phyloP scores from a whole-genome alignment of 2,329 filamentous ascomycete genomes.

The Emergomyces pasteurianus region DNA sequence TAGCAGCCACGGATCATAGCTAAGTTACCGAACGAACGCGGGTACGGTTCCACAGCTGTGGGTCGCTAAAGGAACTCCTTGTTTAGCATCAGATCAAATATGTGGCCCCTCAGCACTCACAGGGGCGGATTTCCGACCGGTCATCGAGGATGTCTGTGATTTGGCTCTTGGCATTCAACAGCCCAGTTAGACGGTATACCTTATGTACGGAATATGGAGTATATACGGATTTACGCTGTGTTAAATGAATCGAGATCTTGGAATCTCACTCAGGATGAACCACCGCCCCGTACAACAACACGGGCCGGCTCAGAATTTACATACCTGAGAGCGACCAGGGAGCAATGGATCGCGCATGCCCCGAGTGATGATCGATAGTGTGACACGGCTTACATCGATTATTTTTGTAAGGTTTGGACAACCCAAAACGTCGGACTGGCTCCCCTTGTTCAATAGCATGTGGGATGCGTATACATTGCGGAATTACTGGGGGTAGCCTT shows the following conservation, averaged over 20 bases:
- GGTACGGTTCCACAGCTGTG: no score
- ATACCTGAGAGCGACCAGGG: conserved; percentile 2
- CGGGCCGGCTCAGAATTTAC: not conserved
- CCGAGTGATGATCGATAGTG: not conserved
- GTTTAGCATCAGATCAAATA: no score
- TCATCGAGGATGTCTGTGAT: not conserved
- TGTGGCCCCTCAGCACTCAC: no score
- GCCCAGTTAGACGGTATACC: no score
- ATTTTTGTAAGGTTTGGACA: conserved; percentile 4
- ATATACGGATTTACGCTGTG: no score
- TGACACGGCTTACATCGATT: not conserved
- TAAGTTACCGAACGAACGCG: no score
- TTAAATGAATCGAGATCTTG: no score
- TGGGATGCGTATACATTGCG: conserved; percentile 17
- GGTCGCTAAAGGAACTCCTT: no score
- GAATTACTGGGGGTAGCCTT: conserved; percentile 18
- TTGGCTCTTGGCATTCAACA: not conserved
- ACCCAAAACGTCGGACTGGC: conserved; percentile 12
- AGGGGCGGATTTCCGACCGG: no score
- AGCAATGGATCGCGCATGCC: conserved; percentile 9
- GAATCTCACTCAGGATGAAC: not conserved
- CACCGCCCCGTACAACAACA: not conserved
- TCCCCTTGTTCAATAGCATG: conserved; percentile 16
- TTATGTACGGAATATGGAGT: no score
- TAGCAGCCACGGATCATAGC: no score